Evolutionary conservation across 495 filamentous ascomycete genomes (phyloP), one percentile per base, ranked within the genome.

Genomic region (Aspergillus bridgeri): DNA sequence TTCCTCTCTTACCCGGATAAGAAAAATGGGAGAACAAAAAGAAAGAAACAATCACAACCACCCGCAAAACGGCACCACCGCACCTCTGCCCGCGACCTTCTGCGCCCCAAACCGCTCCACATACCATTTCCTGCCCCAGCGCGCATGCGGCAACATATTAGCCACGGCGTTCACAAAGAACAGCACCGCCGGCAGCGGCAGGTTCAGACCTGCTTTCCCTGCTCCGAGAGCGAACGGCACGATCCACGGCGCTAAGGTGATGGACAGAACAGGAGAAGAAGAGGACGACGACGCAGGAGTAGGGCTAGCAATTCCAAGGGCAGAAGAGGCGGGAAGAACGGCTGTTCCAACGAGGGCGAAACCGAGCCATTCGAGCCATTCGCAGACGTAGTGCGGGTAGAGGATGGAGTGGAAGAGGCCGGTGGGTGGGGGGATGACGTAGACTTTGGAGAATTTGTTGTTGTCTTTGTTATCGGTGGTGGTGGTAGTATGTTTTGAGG

Each of bases 331-430:
- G 25, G 69, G 69, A 20, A 62, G 64, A 3, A 79, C 62, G 0
- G 69, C 62, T 2, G 65, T 65, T 5, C 79, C 84, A n/a, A 82
- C 74, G 58, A 96, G 81, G 69, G 84, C 91, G 66, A 91, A 98
- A 0, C 94, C 94, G 19, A 80, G 65, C 94, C 95, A 98, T 75
- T 98, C 95, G 50, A 96, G 71, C 94, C 94, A 98, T 79, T 98
- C 94, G 59, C 84, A 88, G 49, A 94, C 81, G 68, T 96, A 98
- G 68, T 98, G 95, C 58, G 94, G 92, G 75, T 88, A 96, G 53
- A 98, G 80, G 65, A 96, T 83, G 56, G 80, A 86, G 50, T 75
- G 76, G 75, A 98, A 98, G 43, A 96, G 74, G 2, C 92, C 92
- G 42, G 86, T 84, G 58, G 86, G 74, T 0, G 95, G 95, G 3